Percentiles rank a stretch among this genome's conserved stretches.
Conservation (phyloP, 257 asterid species). For the Capsicum chinense region DNA sequence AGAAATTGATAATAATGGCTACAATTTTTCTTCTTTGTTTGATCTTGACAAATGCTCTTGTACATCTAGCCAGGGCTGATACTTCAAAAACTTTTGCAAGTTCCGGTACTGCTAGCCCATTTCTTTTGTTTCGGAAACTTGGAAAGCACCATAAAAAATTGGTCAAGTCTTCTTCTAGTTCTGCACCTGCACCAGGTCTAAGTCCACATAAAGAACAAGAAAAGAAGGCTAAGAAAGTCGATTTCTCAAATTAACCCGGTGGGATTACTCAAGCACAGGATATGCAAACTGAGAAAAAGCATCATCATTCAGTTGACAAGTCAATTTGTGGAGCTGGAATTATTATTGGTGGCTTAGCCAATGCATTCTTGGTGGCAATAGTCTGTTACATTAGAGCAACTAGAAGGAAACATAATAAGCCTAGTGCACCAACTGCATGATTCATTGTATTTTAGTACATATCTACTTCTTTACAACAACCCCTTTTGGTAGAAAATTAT, state of each 20-base stretch:
- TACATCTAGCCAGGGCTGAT: constrained; percentile 33
- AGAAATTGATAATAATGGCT: constrained; percentile 31
- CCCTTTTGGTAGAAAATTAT: background rate
- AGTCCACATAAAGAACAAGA: constrained; percentile 15
- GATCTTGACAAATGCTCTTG: constrained; percentile 28
- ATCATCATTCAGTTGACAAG: constrained; percentile 36
- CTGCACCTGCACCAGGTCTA: background rate
- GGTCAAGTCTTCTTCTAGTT: background rate
- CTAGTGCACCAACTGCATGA: background rate
- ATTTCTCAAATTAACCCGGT: background rate
- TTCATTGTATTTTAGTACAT: background rate
- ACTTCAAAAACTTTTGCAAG: background rate
- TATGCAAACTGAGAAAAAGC: background rate
- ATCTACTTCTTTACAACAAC: background rate
- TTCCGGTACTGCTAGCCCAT: constrained; percentile 27
- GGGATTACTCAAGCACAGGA: constrained; percentile 3
- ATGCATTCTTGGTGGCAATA: constrained; percentile 54
- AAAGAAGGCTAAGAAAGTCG: constrained; percentile 1
- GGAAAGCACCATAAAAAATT: constrained; percentile 29
- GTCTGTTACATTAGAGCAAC: constrained; percentile 71
- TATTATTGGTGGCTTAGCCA: constrained; percentile 44
- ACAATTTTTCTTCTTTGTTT: constrained; percentile 26
- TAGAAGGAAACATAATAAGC: constrained; percentile 39
- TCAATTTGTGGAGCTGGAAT: constrained; percentile 43
- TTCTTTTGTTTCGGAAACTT: constrained; percentile 10